Evolutionary conservation across 768 basidiomycete genomes (phyloP).

Genomic region (Hericium coralloides): DNA sequence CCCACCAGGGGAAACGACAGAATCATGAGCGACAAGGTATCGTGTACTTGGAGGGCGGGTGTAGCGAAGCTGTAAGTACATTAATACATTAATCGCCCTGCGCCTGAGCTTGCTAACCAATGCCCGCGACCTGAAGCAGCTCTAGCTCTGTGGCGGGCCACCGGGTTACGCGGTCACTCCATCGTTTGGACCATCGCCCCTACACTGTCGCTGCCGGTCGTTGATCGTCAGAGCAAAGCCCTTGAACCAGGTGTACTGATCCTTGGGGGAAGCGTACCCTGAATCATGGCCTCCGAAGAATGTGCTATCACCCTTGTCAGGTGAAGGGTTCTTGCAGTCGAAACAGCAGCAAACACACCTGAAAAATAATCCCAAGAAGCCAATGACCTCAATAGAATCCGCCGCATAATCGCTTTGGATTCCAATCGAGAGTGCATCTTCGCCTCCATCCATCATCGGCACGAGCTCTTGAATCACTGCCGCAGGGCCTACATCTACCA

Average conservation of each 20-base stretch:
- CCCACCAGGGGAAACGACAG: no score
- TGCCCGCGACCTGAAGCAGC: no score
- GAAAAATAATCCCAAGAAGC: conserved; percentile 57
- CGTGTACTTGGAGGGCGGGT: no score
- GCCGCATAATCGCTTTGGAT: background rate
- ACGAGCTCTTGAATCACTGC: background rate
- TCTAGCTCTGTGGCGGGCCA: no score
- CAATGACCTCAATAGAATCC: conserved; percentile 16
- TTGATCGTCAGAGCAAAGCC: conserved; percentile 42
- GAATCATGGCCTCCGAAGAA: conserved; percentile 73
- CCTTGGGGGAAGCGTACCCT: conserved; percentile 58
- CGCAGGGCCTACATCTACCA: background rate
- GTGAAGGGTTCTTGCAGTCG: background rate
- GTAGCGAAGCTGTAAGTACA: no score
- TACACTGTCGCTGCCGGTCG: background rate
- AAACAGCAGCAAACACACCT: conserved; percentile 33
- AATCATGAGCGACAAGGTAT: no score
- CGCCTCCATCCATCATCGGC: background rate
- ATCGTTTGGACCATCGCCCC: no score
- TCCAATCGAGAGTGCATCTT: no score
- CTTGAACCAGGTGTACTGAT: conserved; percentile 74
- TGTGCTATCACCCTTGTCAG: conserved; percentile 33
- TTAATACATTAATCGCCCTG: no score
- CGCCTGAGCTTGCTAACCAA: no score
- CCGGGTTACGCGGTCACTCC: no score